Evolutionary conservation across 2,329 filamentous ascomycete genomes (phyloP).

Genomic region (Phyllosticta capitalensis): DNA sequence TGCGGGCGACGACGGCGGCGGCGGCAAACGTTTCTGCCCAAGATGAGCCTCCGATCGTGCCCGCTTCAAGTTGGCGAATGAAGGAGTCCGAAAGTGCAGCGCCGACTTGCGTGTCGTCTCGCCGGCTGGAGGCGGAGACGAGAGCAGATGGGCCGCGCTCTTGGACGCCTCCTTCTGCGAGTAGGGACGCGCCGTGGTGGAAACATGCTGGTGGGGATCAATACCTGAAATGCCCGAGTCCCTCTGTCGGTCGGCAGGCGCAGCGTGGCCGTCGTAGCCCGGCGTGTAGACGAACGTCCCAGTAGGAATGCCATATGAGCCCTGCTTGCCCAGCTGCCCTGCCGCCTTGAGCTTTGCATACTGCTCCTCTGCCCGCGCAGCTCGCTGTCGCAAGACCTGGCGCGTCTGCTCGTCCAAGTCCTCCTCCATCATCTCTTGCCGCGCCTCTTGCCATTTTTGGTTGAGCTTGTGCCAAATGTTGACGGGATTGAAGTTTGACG

Average conservation of each 20-base stretch:
- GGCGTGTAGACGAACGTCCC: constrained; percentile 3
- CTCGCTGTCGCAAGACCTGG: constrained; percentile 16
- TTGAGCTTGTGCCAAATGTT: constrained; percentile 12
- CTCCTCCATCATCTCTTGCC: constrained; percentile 10
- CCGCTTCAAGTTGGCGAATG: constrained; percentile 9
- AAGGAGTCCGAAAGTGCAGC: constrained; percentile 11
- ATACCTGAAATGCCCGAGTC: constrained; percentile 12
- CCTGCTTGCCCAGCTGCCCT: constrained; percentile 25
- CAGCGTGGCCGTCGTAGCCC: constrained; percentile 8
- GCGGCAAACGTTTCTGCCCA: constrained; percentile 10
- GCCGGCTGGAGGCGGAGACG: constrained; percentile 1
- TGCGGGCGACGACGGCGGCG: constrained; percentile 7
- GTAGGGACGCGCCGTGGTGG: constrained; percentile 1
- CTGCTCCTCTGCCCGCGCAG: constrained; percentile 21
- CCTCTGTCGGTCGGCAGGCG: constrained; percentile 6
- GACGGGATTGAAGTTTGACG: constrained; percentile 11
- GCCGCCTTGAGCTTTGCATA: constrained; percentile 24
- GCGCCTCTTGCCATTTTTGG: constrained; percentile 9
- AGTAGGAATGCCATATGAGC: constrained; percentile 21
- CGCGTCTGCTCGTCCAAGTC: constrained; percentile 9
- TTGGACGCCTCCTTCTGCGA: constrained; percentile 6
- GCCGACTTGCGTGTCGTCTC: constrained; percentile 6
- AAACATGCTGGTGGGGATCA: not conserved
- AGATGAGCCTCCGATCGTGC: constrained; percentile 6
- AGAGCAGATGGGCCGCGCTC: constrained; percentile 4